Base-by-base conservation (phyloP, 106 monocot genomes). In the Allium sativum region DNA sequence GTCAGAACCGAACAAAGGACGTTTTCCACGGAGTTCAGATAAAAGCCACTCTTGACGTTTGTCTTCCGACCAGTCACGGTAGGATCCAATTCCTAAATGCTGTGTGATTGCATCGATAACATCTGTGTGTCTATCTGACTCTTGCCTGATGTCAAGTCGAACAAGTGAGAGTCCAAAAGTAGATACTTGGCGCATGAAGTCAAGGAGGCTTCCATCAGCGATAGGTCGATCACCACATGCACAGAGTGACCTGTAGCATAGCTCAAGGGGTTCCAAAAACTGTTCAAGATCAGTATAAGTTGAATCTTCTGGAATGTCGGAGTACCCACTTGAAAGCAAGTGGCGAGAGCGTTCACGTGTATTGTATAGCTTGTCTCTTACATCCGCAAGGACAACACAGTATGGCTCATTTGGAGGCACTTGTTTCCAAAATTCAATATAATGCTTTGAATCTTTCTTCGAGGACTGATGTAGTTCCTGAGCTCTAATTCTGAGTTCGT, bases 81-180 rank as follows among this genome's bases (percentile, higher is more conserved):
- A 94, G 6, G 89, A 86, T 66, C 93, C 93, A 62, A 94, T 80
- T 21, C 81, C 89, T 41, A 94, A 68, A 70, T 94, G 81, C 42
- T 55, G 80, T 9, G 93, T 94, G 44, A 94, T 89, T 15, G 93
- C 83, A 67, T 89, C 86, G 46, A 94, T 60, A 18, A 94, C 93
- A 67, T 89, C 93, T 45, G 89, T 81, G 70, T 94, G 93, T 48
- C 89, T 76, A 58, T 94, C 93, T 60, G 93, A 94, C 73, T 94
- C 93, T 83, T 94, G 93, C 74, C 93, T 75, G 44, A 94, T 94
- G 65, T 94, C 93, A 44, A 94, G 93, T 44, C 80, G 78, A 17
- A 94, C 93, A 56, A 94, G 78, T 15, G 82, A 89, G 11, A 94
- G 76, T 12, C 93, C 89, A 52, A 94, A 94, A 22, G 81, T 94